Percentiles rank a stretch among this genome's conserved stretches.
Evolutionary conservation across 2,329 filamentous ascomycete genomes (phyloP).

Genomic region (Diplocarpon mali): DNA sequence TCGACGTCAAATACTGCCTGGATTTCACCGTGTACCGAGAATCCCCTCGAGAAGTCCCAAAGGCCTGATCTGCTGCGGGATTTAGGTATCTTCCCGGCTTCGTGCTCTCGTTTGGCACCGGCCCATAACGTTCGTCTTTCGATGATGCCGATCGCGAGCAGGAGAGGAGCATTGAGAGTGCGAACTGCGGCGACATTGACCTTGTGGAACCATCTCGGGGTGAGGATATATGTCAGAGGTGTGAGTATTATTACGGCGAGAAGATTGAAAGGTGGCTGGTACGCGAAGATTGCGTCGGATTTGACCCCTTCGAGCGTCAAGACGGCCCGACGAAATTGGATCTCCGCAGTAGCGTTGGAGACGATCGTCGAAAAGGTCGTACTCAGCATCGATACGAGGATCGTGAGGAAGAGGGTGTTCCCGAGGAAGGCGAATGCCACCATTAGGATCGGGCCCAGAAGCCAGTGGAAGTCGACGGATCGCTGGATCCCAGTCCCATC

Average conservation of each 20-base stretch:
- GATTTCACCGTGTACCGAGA: constrained; percentile 25
- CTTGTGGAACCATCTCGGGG: constrained; percentile 83
- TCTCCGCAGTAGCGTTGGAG: constrained; percentile 67
- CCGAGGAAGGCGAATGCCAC: constrained; percentile 75
- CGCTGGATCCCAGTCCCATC: constrained; percentile 47
- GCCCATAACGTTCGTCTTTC: constrained; percentile 61
- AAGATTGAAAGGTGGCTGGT: constrained; percentile 71
- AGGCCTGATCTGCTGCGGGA: constrained; percentile 11
- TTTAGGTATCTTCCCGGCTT: constrained; percentile 18
- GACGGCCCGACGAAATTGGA: constrained; percentile 71
- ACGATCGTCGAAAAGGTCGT: constrained; percentile 76
- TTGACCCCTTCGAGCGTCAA: constrained; percentile 80
- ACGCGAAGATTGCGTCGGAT: constrained; percentile 55
- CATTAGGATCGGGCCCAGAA: constrained; percentile 73
- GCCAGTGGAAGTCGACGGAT: constrained; percentile 55
- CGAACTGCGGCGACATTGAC: constrained; percentile 71
- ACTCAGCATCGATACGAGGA: constrained; percentile 75
- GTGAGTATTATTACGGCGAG: constrained; percentile 63
- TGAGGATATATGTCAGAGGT: constrained; percentile 66
- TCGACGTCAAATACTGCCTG: constrained; percentile 26
- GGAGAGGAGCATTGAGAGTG: constrained; percentile 61
- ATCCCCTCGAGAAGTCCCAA: constrained; percentile 23
- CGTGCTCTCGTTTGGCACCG: constrained; percentile 11
- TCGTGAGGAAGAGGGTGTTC: constrained; percentile 81
- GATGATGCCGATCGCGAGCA: constrained; percentile 58